Conservation (phyloP, 2,329 filamentous ascomycete species). For the Paraphoma sp. region DNA sequence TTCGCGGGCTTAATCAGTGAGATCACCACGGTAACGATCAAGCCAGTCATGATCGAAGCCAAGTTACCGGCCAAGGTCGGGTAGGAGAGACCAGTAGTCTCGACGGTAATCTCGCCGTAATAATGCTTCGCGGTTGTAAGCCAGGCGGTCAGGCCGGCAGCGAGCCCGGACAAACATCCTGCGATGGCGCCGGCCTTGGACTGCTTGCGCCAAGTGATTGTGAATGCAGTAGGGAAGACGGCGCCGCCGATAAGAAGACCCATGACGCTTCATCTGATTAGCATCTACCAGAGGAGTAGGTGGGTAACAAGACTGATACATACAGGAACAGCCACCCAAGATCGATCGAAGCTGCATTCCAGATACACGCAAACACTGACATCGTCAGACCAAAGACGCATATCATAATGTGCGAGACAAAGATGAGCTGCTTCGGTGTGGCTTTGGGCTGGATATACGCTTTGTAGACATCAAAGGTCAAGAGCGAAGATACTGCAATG, state of each 20-base stretch:
- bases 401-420: slow-evolving; percentile 50
- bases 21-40: slow-evolving; percentile 42
- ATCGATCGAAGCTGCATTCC: slow-evolving; percentile 48
- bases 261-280: slow-evolving; percentile 39
- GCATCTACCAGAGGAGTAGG: not conserved
- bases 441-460: slow-evolving; percentile 50
- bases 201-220: slow-evolving; percentile 48
- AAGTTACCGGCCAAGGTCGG: slow-evolving; percentile 50
- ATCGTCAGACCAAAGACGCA: slow-evolving; percentile 50
- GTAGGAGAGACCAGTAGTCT: slow-evolving; percentile 48
- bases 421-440: slow-evolving; percentile 45
- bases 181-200: slow-evolving; percentile 40
- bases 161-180: slow-evolving; percentile 40
- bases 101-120: slow-evolving; percentile 49
- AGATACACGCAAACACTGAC: slow-evolving; percentile 48
- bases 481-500: slow-evolving; percentile 49
- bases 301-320: slow-evolving; percentile 1
- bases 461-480: slow-evolving; percentile 55
- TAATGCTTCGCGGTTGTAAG: slow-evolving; percentile 43
- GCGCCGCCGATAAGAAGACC: slow-evolving; percentile 52
- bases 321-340: slow-evolving; percentile 50
- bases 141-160: slow-evolving; percentile 48
- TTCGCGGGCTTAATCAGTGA: slow-evolving; percentile 45
- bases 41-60: slow-evolving; percentile 41
- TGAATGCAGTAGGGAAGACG: slow-evolving; percentile 49